Conservation (phyloP, 768 basidiomycete species). For the Pulveroboletus sp. region DNA sequence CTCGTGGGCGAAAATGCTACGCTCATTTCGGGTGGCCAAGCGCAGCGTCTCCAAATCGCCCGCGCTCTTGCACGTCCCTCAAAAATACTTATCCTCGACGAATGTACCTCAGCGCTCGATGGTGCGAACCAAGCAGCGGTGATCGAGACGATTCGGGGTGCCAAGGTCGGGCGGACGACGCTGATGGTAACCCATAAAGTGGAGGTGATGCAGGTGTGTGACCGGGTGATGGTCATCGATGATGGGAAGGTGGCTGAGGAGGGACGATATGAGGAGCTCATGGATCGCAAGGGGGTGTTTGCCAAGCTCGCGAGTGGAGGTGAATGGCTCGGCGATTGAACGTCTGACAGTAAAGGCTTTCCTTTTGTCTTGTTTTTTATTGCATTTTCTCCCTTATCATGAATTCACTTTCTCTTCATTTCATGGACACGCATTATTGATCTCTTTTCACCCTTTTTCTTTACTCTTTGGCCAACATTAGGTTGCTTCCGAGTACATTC, state of each 20-base stretch:
- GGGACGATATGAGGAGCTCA: conserved; percentile 68
- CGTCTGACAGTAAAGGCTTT: background rate
- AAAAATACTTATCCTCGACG: conserved; percentile 80
- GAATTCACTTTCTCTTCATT: background rate
- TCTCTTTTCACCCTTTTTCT: background rate
- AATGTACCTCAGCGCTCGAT: conserved; percentile 93
- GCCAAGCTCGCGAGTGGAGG: conserved; percentile 74
- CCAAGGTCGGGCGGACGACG: conserved; percentile 71
- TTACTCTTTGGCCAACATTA: background rate
- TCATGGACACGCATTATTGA: background rate
- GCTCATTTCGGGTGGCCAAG: conserved; percentile 92
- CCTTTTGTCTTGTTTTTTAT: no score
- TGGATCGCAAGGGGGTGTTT: conserved; percentile 67
- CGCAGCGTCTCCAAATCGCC: conserved; percentile 89
- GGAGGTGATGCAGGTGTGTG: conserved; percentile 87
- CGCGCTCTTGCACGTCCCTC: conserved; percentile 77
- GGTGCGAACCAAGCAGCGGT: conserved; percentile 78
- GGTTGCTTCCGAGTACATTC: conserved; percentile 11
- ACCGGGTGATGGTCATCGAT: conserved; percentile 76
- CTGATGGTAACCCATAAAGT: conserved; percentile 93
- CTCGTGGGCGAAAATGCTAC: conserved; percentile 85
- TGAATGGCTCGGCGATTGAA: conserved; percentile 48
- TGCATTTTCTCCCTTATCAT: background rate
- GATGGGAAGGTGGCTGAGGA: conserved; percentile 77
- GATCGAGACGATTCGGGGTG: conserved; percentile 64